Base-by-base conservation (phyloP, 2,329 filamentous ascomycete species). In the Alternaria arbusti region DNA sequence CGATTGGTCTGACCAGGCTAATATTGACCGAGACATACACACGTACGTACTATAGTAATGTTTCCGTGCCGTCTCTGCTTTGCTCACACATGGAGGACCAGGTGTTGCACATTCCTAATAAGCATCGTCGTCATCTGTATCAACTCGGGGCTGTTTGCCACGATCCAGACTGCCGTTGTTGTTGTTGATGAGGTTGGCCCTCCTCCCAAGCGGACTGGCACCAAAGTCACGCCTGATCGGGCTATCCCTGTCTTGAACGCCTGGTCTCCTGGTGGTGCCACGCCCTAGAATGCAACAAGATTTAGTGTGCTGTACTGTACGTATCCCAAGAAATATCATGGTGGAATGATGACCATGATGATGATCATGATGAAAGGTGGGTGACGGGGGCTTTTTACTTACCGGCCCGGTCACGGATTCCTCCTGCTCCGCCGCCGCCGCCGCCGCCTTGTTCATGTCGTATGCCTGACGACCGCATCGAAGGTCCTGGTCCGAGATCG, bases 91-190 rank as follows among this genome's bases (percentile, higher is more conserved):
- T 49, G 45, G 28, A 47, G 40, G 55, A 56, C 26, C 32, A 43
- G 46, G 10, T 43, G 36, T n/a, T 44, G 12, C 11, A 40, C 0
- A 46, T 13, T 43, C 23, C 64, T 32, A 68, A 52, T 54, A 68
- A 15, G 25, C 64, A 20, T 66, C 64, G 23, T 70, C 65, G 25
- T 71, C 65, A 60, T 70, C 66, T 22, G 69, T 67, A 15, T 71
- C 68, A 44, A 57, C 66, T 22, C 64, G 63, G 17, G 69, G 23
- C 23, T 70, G 67, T 22, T 56, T 69, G 26, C 54, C 60, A 45
- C 50, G 54, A 44, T 56, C 49, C 25, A 50, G 64, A 28, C 52
- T 49, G 20, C 25, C 54, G 26, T 22, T 28, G 22, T 26, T 36
- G 32, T 40, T 40, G 36, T 40, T 40, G 15, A 40, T 17, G 36